phyloP scores from a whole-genome alignment of 495 filamentous ascomycete genomes.

The Talaromyces stipitatus region DNA sequence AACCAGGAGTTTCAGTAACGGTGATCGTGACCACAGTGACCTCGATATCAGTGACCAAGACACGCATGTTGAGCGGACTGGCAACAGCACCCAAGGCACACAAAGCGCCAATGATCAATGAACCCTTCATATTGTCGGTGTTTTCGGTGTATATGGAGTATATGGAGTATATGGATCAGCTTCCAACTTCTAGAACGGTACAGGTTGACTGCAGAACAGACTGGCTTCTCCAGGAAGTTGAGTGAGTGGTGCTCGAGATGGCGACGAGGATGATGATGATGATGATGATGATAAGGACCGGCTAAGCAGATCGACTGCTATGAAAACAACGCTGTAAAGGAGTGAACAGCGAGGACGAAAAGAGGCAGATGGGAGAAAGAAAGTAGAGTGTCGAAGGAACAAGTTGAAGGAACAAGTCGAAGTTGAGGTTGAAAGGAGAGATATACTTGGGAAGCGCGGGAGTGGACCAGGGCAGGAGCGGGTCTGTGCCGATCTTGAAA shows the following conservation, averaged over 20 bases:
- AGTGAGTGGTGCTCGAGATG: conserved; percentile 16
- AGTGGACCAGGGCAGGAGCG: neutral
- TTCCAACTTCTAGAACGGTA: conserved; percentile 22
- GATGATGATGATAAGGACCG: conserved; percentile 12
- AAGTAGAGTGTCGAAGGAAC: conserved; percentile 6
- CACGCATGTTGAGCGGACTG: conserved; percentile 48
- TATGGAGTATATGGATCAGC: conserved; percentile 5
- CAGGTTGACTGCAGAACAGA: conserved; percentile 14
- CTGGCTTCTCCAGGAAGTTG: conserved; percentile 35
- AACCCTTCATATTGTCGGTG: conserved; percentile 56
- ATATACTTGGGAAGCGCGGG: neutral
- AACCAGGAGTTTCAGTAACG: conserved; percentile 42
- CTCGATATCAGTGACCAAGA: conserved; percentile 35
- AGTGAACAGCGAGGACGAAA: conserved; percentile 13
- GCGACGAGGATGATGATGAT: no score
- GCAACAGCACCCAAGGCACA: conserved; percentile 52
- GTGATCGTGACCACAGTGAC: conserved; percentile 53
- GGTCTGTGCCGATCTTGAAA: neutral
- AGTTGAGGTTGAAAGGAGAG: neutral
- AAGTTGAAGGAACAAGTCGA: conserved; percentile 23
- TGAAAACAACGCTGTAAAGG: conserved; percentile 9
- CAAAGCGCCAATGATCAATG: conserved; percentile 53
- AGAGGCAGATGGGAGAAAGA: conserved; percentile 13
- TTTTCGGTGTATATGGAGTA: no score
- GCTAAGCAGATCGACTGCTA: conserved; percentile 1